Conservation (phyloP, 495 filamentous ascomycete genomes). For the Penicillium egyptiacum region DNA sequence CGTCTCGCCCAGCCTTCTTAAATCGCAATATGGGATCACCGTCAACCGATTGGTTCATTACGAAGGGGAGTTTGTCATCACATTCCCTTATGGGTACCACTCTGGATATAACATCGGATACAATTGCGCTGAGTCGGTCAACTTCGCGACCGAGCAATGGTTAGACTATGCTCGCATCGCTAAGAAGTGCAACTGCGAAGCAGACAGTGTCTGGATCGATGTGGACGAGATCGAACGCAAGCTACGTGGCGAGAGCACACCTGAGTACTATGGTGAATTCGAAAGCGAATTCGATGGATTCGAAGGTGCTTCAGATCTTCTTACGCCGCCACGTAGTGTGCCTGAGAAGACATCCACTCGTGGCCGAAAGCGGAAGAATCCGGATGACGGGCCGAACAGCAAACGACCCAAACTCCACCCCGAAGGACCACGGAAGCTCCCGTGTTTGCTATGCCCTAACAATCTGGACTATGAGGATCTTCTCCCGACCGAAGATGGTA, state of each 20-base stretch:
- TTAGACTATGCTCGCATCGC: conserved; percentile 91
- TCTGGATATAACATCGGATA: conserved; percentile 98
- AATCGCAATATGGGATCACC: conserved; percentile 85
- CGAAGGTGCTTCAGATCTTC: conserved; percentile 62
- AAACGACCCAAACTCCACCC: conserved; percentile 73
- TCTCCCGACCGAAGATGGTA: conserved; percentile 82
- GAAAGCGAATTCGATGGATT: conserved; percentile 64
- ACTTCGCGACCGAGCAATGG: conserved; percentile 95
- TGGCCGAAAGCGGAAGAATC: conserved; percentile 61
- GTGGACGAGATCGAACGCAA: conserved; percentile 93
- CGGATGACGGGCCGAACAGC: conserved; percentile 59
- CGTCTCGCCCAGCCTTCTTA: conserved; percentile 86
- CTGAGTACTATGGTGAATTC: conserved; percentile 80
- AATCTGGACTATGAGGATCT: conserved; percentile 82
- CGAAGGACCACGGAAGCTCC: conserved; percentile 69
- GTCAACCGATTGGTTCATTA: conserved; percentile 96
- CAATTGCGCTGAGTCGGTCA: conserved; percentile 98
- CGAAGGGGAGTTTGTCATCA: conserved; percentile 97
- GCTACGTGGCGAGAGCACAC: conserved; percentile 83
- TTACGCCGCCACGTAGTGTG: conserved; percentile 78
- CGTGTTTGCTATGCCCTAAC: conserved; percentile 94
- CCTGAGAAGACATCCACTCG: conserved; percentile 60
- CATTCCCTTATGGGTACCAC: conserved; percentile 97
- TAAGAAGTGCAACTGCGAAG: conserved; percentile 94
- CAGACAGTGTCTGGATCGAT: conserved; percentile 98